These are phyloP conservation scores for Aspergillus persii DNA, from an alignment of 2,329 filamentous ascomycete species.

Conservation along the genomic window DNA sequence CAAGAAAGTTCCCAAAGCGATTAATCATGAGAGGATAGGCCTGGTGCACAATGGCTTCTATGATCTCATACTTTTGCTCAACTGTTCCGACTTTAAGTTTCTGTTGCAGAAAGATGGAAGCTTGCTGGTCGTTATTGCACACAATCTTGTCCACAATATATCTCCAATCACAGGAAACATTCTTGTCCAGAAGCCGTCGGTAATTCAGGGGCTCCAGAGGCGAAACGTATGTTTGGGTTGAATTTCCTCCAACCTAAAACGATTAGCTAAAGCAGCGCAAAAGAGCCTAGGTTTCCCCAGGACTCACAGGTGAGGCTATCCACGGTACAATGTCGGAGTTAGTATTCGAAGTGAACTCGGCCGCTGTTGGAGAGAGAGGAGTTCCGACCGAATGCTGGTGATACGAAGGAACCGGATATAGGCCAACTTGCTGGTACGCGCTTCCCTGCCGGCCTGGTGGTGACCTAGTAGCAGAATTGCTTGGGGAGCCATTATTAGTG, in stretches of 20 bases:
- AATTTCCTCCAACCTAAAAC: slow-evolving; percentile 39
- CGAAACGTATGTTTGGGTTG: slow-evolving; percentile 75
- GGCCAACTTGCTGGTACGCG: slow-evolving; percentile 34
- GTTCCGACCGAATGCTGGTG: slow-evolving; percentile 61
- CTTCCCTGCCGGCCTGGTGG: slow-evolving; percentile 29
- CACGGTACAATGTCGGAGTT: slow-evolving; percentile 27
- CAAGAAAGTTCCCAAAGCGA: slow-evolving; percentile 96
- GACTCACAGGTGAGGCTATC: slow-evolving; percentile 54
- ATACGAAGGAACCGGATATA: slow-evolving; percentile 43
- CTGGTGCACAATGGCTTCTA: slow-evolving; percentile 91
- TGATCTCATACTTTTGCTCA: slow-evolving; percentile 96
- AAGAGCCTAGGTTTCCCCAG: slow-evolving; percentile 4
- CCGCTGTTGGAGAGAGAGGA: slow-evolving; percentile 69
- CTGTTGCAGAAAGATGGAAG: slow-evolving; percentile 97
- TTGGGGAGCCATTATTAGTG: slow-evolving; percentile 23
- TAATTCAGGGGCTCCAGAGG: slow-evolving; percentile 94
- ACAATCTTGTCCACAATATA: slow-evolving; percentile 99
- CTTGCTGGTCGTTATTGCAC: slow-evolving; percentile 98
- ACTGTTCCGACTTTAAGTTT: slow-evolving; percentile 95
- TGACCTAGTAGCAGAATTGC: slow-evolving; percentile 26
- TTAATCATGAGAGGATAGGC: slow-evolving; percentile 97
- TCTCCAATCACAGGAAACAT: slow-evolving; percentile 98
- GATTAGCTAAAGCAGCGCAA: slow-evolving; percentile 8
- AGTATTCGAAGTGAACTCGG: slow-evolving; percentile 63
- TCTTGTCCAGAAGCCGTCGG: slow-evolving; percentile 88